Evolutionary conservation across 1,284 basidiomycete species (phyloP).

Genomic region (Malassezia brasiliensis): DNA sequence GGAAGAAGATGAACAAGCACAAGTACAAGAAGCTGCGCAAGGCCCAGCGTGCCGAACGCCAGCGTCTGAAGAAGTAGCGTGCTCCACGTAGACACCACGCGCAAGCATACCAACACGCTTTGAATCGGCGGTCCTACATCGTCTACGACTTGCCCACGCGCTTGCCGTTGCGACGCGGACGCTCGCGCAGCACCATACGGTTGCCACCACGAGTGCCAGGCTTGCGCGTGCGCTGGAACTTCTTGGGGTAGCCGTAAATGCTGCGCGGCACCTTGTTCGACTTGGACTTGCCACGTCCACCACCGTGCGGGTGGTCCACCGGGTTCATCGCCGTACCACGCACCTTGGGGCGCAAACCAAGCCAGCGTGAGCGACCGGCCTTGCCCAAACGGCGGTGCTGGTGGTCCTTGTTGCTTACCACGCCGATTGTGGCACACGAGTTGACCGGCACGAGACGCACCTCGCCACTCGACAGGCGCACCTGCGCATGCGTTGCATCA

Average conservation of each 20-base stretch:
- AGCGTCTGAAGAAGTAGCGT: slow-evolving; percentile 35
- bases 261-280: slow-evolving; percentile 58
- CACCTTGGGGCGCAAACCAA: slow-evolving; percentile 75
- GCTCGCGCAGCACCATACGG: slow-evolving; percentile 81
- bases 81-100: too few relatives aligned
- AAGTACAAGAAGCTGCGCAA: slow-evolving; percentile 48
- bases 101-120: not conserved
- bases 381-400: slow-evolving; percentile 77
- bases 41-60: slow-evolving; percentile 39
- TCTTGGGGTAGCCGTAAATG: slow-evolving; percentile 81
- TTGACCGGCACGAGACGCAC: slow-evolving; percentile 72
- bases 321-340: slow-evolving; percentile 98
- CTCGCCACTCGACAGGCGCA: slow-evolving; percentile 84
- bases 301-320: slow-evolving; percentile 91
- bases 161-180: slow-evolving; percentile 74
- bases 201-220: slow-evolving; percentile 76
- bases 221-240: slow-evolving; percentile 83
- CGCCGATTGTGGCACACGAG: slow-evolving; percentile 80
- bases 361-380: slow-evolving; percentile 79
- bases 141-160: slow-evolving; percentile 32
- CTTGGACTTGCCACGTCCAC: slow-evolving; percentile 95
- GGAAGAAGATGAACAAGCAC: slow-evolving; percentile 48
- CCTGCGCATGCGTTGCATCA: slow-evolving; percentile 60
- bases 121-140: too few relatives aligned
- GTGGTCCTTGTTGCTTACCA: slow-evolving; percentile 85